These are phyloP conservation scores for Diaporthe sp. DNA, from an alignment of 2,329 filamentous ascomycete species.

Conservation along the genomic window DNA sequence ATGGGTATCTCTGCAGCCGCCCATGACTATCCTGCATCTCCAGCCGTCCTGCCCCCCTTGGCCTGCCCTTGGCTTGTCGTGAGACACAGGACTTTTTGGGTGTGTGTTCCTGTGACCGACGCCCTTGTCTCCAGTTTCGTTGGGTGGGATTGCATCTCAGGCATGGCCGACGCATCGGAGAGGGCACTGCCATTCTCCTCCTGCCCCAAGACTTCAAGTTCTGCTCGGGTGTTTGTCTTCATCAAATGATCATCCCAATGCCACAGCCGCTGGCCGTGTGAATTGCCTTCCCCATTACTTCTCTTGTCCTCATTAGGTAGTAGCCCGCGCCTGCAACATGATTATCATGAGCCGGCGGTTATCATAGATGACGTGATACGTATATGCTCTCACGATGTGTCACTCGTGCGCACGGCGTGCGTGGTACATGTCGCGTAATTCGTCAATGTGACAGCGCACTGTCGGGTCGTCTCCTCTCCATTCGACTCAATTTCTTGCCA, in stretches of 20 bases:
- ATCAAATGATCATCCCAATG: not conserved
- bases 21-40: not conserved
- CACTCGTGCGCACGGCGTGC: not conserved
- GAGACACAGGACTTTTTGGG: not conserved
- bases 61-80: not conserved
- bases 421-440: slow-evolving; percentile 2
- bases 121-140: not conserved
- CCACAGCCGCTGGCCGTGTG: not conserved
- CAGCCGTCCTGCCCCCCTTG: not conserved
- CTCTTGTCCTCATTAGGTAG: not conserved
- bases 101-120: not conserved
- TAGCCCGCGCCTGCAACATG: not conserved
- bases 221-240: not conserved
- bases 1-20: not conserved
- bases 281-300: not conserved
- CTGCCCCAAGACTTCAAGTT: not conserved
- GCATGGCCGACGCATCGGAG: not conserved
- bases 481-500: not conserved
- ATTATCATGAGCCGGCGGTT: not conserved
- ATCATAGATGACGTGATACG: no score
- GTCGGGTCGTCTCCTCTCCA: not conserved
- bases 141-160: not conserved
- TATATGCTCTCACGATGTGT: not conserved
- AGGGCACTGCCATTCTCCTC: not conserved
- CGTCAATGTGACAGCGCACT: not conserved